A percentile compares a stretch with the other conserved stretches of the same genome.
These are phyloP conservation scores for Sarocladium strictum DNA, from an alignment of 2,329 filamentous ascomycete species.

Conservation along the genomic window DNA sequence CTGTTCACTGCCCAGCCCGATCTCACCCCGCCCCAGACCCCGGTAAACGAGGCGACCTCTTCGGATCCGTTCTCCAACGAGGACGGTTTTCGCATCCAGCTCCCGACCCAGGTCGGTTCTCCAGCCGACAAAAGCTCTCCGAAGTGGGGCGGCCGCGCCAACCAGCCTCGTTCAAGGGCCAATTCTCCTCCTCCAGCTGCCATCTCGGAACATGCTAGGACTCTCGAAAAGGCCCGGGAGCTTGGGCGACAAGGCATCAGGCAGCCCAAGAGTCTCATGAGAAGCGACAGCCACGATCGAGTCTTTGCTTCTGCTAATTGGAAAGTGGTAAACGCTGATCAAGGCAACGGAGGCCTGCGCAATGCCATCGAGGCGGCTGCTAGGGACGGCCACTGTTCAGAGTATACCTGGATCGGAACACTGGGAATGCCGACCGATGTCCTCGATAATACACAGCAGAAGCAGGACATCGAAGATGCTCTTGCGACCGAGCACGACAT, in stretches of 20 bases:
- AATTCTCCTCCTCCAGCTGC: conserved; percentile 69
- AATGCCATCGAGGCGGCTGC: conserved; percentile 79
- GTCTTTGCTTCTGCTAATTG: conserved; percentile 75
- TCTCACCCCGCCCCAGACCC: conserved; percentile 51
- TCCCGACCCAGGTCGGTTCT: conserved; percentile 47
- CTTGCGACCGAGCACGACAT: conserved; percentile 78
- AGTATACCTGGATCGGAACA: conserved; percentile 87
- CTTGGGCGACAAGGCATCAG: conserved; percentile 51
- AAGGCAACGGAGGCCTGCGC: conserved; percentile 86
- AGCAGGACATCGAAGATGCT: conserved; percentile 75
- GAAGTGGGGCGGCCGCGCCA: conserved; percentile 67
- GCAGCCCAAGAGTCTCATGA: conserved; percentile 44
- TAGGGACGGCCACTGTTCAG: conserved; percentile 60
- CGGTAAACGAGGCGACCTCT: conserved; percentile 38
- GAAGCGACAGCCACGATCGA: conserved; percentile 60
- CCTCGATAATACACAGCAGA: conserved; percentile 66
- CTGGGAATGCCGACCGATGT: conserved; percentile 91
- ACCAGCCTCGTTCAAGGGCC: conserved; percentile 73
- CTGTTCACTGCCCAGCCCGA: conserved; percentile 43
- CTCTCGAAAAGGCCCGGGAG: conserved; percentile 50
- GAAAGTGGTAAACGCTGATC: conserved; percentile 77
- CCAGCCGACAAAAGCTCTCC: conserved; percentile 71
- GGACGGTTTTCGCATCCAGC: conserved; percentile 51
- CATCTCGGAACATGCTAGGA: conserved; percentile 62
- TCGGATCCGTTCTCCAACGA: conserved; percentile 51